Percentiles rank a stretch among this genome's conserved stretches.
Conservation (phyloP, 2,329 filamentous ascomycete species). For the Scytalidium lignicola region DNA sequence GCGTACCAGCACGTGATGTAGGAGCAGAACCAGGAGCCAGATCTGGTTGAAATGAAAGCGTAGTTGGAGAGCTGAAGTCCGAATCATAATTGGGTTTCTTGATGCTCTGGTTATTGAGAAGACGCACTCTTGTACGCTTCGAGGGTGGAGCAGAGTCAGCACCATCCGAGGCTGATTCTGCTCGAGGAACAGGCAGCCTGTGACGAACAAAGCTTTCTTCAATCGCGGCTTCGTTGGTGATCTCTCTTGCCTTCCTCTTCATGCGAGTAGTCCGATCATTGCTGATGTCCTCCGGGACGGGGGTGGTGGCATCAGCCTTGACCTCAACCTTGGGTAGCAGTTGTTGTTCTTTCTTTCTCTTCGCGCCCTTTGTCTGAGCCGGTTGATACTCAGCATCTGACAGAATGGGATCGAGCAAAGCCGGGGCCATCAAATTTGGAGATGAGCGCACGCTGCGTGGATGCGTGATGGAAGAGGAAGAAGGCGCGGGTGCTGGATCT, state of each 20-base stretch:
- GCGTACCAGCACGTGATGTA: constrained; percentile 57
- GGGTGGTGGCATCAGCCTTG: not conserved
- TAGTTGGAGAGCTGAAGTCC: constrained; percentile 49
- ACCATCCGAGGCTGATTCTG: constrained; percentile 13
- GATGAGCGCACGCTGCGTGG: not conserved
- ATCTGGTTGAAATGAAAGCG: constrained; percentile 40
- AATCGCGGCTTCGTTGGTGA: constrained; percentile 12
- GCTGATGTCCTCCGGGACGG: not conserved
- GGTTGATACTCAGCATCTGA: not conserved
- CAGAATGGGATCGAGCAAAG: not conserved
- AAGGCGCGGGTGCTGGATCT: not conserved
- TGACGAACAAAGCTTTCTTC: constrained; percentile 23
- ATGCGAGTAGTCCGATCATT: constrained; percentile 7
- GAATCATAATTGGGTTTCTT: constrained; percentile 40
- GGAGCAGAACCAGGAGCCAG: constrained; percentile 39
- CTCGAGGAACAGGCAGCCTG: constrained; percentile 5
- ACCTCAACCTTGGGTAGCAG: not conserved
- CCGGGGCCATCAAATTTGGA: not conserved
- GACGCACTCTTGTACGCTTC: constrained; percentile 16
- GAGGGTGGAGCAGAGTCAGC: constrained; percentile 14
- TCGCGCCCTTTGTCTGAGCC: not conserved
- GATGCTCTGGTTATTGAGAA: constrained; percentile 17
- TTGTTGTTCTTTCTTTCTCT: not conserved
- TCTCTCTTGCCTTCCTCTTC: constrained; percentile 24
- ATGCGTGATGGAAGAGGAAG: not conserved